Conservation (phyloP, 306 rosid species). For the Carpinus viminea region DNA sequence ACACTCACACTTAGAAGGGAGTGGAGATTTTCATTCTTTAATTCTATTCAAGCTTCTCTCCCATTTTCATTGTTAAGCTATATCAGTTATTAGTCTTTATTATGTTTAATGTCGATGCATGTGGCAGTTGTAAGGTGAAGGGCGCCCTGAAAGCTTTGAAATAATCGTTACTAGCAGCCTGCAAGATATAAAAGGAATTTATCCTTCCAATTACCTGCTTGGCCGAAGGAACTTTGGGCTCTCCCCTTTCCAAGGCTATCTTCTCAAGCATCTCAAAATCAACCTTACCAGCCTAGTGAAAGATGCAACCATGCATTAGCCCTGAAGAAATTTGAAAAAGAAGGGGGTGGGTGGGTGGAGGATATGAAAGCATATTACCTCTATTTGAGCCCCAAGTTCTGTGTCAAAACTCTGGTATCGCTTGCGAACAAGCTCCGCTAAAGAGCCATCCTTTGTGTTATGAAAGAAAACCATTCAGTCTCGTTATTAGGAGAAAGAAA, state of each 20-base stretch:
- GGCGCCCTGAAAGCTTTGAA: not conserved
- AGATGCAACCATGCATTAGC: slow-evolving; percentile 27
- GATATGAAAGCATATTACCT: slow-evolving; percentile 43
- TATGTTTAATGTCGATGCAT: not conserved
- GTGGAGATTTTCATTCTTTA: not conserved
- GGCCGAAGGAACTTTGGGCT: slow-evolving; percentile 82
- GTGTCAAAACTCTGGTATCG: slow-evolving; percentile 81
- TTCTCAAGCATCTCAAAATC: slow-evolving; percentile 91
- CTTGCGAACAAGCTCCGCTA: slow-evolving; percentile 77
- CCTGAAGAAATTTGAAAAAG: slow-evolving; percentile 16
- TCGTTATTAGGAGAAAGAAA: slow-evolving; percentile 1
- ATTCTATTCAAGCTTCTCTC: not conserved
- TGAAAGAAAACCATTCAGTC: slow-evolving; percentile 21
- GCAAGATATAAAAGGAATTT: not conserved
- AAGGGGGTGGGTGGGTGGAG: not conserved
- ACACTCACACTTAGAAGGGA: not conserved
- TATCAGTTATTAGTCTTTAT: not conserved
- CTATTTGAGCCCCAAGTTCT: slow-evolving; percentile 73
- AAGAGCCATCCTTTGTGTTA: slow-evolving; percentile 72
- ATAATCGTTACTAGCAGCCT: not conserved
- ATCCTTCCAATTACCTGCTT: slow-evolving; percentile 68
- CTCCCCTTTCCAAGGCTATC: slow-evolving; percentile 86
- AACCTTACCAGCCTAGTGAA: slow-evolving; percentile 75
- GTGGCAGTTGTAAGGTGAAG: not conserved
- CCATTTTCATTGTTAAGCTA: not conserved